Evolutionary conservation across 1,139 yeast genomes (phyloP).

Genomic region (Wickerhamiella pararugosa): DNA sequence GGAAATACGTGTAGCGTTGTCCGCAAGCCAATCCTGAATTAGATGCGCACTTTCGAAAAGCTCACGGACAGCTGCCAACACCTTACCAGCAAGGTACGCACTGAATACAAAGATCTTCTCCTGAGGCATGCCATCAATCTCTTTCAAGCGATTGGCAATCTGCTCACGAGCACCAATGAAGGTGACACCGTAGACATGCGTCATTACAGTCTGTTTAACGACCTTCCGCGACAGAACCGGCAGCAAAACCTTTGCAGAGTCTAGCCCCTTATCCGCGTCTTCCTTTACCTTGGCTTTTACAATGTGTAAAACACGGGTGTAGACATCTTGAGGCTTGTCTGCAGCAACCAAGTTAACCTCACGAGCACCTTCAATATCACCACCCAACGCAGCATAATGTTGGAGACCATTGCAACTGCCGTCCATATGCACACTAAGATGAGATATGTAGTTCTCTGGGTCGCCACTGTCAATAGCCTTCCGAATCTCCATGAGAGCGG

Average conservation of each 20-base stretch:
- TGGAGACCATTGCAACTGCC: slow-evolving; percentile 97
- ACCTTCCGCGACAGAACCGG: slow-evolving; percentile 70
- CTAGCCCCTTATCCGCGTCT: slow-evolving; percentile 41
- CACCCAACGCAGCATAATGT: slow-evolving; percentile 96
- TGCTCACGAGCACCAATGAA: slow-evolving; percentile 87
- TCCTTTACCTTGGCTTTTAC: slow-evolving; percentile 41
- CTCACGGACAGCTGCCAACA: slow-evolving; percentile 71
- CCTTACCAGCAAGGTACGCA: slow-evolving; percentile 59
- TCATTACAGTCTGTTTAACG: slow-evolving; percentile 96
- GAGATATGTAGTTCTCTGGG: slow-evolving; percentile 62
- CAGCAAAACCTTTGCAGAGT: slow-evolving; percentile 36
- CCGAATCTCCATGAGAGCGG: slow-evolving; percentile 66
- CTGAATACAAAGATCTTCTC: slow-evolving; percentile 30
- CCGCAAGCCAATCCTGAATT: slow-evolving; percentile 93
- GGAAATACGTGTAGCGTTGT: slow-evolving; percentile 67
- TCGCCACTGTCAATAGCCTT: slow-evolving; percentile 58
- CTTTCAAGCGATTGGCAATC: slow-evolving; percentile 36
- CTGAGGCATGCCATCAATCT: slow-evolving; percentile 29
- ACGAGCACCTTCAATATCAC: slow-evolving; percentile 85
- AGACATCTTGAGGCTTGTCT: slow-evolving; percentile 83
- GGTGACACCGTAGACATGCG: slow-evolving; percentile 96
- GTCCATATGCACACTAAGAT: slow-evolving; percentile 90
- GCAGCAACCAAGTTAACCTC: slow-evolving; percentile 80
- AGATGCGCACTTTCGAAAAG: slow-evolving; percentile 84
- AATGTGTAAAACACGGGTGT: slow-evolving; percentile 62